Evolutionary conservation across 345 rosid genomes (phyloP), one percentile per base, ranked within the genome.

Genomic region (Ricinus communis): DNA sequence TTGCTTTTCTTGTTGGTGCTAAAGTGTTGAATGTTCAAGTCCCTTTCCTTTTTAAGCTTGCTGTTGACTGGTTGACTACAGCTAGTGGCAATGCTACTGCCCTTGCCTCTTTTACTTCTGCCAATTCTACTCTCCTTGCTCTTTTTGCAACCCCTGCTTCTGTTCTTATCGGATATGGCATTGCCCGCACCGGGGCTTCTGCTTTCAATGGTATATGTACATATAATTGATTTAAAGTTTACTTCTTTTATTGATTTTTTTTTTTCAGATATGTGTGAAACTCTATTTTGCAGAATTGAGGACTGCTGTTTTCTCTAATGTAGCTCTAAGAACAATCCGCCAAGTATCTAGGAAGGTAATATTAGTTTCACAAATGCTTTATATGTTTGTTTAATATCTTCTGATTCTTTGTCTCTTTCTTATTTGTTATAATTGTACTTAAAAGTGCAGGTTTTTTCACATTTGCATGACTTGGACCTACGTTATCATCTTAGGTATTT

Each of bases 151-250:
- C 99, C 51, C 98, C 99, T 45, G 76, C 87, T 69, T 90, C 97
- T 19, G 94, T 95, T 28, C 84, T 95, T 41, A 76, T 93, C 67
- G 98, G 99, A 18, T 92, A 95, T 57, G 99, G 99, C 63, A 90
- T 93, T 82, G 98, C 99, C 36, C 91, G 99, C 49, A 16, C 83
- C 0, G 88, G 87, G 0, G 85, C 96, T 55, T 80, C 99, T 76
- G 97, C 94, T 79, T 95, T 95, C 77, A 95, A 95, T 68, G 98
- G 99, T 90, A 83, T n/a, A n/a, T n/a, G n/a, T n/a, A n/a, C n/a
- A n/a, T n/a, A n/a, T n/a, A n/a, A n/a, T n/a, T n/a, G n/a, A n/a
- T n/a, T n/a, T n/a, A 33, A 33, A 33, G 38, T 33, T 33, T 33
- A 2, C 38, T 2, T 22, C 66, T 41, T 64, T 46, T 0, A 22